phyloP scores from a whole-genome alignment of 164 flowering plant genomes.

The Vitis rupestris region DNA sequence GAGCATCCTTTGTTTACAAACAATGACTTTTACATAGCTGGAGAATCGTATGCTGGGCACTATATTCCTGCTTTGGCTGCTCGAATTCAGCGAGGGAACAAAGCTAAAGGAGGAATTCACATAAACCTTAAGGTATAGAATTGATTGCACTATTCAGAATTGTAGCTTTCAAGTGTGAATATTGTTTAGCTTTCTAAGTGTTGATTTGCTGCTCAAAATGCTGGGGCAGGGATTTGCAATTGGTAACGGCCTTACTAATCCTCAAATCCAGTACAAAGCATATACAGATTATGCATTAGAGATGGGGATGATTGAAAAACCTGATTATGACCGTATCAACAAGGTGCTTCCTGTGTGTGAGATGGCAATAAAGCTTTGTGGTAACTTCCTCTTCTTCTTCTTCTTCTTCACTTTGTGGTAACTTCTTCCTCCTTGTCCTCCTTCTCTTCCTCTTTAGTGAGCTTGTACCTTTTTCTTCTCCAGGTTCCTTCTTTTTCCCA shows the following conservation, averaged over 20 bases:
- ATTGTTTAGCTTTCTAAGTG: neutral
- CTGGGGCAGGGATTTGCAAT: conserved; percentile 43
- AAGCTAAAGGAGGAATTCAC: conserved; percentile 33
- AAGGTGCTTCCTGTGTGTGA: conserved; percentile 26
- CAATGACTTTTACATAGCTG: conserved; percentile 42
- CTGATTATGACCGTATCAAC: conserved; percentile 32
- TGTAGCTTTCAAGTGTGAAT: neutral
- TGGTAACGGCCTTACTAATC: conserved; percentile 41
- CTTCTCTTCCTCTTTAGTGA: too few relatives aligned
- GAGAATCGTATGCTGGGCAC: conserved; percentile 33
- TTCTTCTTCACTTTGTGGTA: too few relatives aligned
- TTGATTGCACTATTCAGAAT: too few relatives aligned
- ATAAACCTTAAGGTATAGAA: conserved; percentile 33
- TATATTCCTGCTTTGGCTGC: conserved; percentile 30
- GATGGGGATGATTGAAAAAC: conserved; percentile 25
- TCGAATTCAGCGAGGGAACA: conserved; percentile 30
- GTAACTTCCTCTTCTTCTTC: conserved; percentile 9
- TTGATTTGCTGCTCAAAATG: neutral
- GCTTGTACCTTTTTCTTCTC: too few relatives aligned
- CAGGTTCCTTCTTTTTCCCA: too few relatives aligned
- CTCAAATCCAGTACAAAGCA: conserved; percentile 33
- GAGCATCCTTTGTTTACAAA: conserved; percentile 38
- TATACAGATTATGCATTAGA: conserved; percentile 40
- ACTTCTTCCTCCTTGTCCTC: too few relatives aligned
- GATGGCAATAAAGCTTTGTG: conserved; percentile 34